Base-by-base conservation (phyloP, 352 stramenopile species). In the Phytophthora citricola region DNA sequence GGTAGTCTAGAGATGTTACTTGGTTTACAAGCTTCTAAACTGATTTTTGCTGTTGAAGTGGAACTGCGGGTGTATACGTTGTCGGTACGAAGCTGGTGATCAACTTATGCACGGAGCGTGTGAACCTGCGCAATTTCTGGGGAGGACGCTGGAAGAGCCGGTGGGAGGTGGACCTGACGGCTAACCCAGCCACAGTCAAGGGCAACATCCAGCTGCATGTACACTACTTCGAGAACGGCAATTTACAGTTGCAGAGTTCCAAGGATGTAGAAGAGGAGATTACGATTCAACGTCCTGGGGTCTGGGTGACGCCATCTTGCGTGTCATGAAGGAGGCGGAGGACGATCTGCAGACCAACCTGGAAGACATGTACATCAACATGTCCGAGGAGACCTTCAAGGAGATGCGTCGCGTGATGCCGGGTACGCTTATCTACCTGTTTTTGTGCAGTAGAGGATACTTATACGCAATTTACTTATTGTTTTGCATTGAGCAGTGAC, bases 161-260 rank as follows among this genome's bases (percentile, higher is more conserved):
- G 7, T 95, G 86, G 86, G 75, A 90, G n/a, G 65, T 92, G 51
- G 82, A 91, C 27, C 52, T 92, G 58, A 78, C 74, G 11, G 58
- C 72, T 4, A 81, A 86, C 36, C 83, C 77, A 1, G 43, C 81
- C 17, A 63, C 47, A 3, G 58, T 92, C 10, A 71, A 71, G 26
- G 90, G 91, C 52, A 81, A 55, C 22, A 92, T 97, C 53, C 65
- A 87, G 52, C 71, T 98, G 38, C 90, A 93, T 58, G 92, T 95
- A 27, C 95, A 98, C 75, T 98, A 98, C 78, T 98, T 98, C 81
- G 95, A 98, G 80, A 97, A 98, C 74, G 95, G 94, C 31, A 98
- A 98, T 66, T 74, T 98, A 46, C 93, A 98, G 78, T 66, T 98
- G 40, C 85, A 97, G 63, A 93, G 78, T 48, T 71, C 77, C 57